Base-by-base conservation (phyloP, 805 yeast genomes). In the Nakazawaea ishiwadae region DNA sequence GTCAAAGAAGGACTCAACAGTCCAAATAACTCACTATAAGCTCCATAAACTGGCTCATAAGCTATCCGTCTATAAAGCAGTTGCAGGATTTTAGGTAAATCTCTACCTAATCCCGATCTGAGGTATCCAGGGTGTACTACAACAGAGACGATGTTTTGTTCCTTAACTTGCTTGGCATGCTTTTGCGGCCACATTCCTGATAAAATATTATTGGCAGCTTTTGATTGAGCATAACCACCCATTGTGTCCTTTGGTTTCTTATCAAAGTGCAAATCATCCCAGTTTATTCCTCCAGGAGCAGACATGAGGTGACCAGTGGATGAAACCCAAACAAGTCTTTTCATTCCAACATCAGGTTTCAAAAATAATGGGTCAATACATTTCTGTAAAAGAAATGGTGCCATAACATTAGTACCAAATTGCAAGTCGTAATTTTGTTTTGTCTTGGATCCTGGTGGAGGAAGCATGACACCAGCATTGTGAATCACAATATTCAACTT, bases 351-450 rank as follows among this genome's bases (percentile, higher is more conserved):
- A 27, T 27, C 15, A 8, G 12, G 30, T 27, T 23, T 59, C 49
- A 17, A 60, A 40, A n/a, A 74, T 45, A 4, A 69, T 45, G 71
- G 71, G 19, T 55, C 58, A 32, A 71, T 49, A 20, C 60, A 50
- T 39, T 60, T 60, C 46, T 70, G 66, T 17, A 74, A 53, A 12
- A 71, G 51, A 40, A 62, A 69, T 23, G 72, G 72, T 2, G 71
- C 79, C 10, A 75, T 48, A 15, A 53, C 63, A 51, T 74, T 75
- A n/a, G 68, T 65, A 10, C 75, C 79, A 30, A 71, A 54, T 42
- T 69, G 73, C 30, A 60, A 42, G 39, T 74, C 79, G 41, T 58
- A 63, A 10, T 73, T 75, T 52, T 74, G 75, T 8, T 41, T 52
- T 4, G 77, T 62, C 26, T 44, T 45, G 6, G 66, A 48, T 0